Base-by-base conservation (phyloP, 2,329 filamentous ascomycete species). In the Coniochaeta ligniaria region DNA sequence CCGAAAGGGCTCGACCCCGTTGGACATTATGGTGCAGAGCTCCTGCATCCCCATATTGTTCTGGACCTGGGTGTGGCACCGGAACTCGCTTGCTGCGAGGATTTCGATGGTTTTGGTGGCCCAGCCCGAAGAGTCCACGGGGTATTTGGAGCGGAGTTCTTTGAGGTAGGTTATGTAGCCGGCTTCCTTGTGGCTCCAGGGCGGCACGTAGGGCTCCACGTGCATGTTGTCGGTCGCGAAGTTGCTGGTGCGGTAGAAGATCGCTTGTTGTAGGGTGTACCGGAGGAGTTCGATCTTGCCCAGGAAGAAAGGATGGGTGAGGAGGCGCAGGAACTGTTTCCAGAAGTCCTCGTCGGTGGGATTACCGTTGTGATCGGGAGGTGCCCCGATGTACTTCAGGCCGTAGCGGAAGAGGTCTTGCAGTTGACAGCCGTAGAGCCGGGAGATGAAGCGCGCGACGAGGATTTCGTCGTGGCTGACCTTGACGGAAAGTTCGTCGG, bases 401-500 rank as follows among this genome's bases (percentile, higher is more conserved):
- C 59, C 59, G 33, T 60, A 60, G 24, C 59, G 59, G 52, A 60
- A 60, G 22, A 60, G 52, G 52, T 60, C 59, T 20, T 12, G 50
- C 5, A 50, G 36, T 26, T 31, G 36, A 38, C 59, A 60, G 35
- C 26, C 20, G 52, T 57, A 60, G 33, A 60, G 50, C 4, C n/a
- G 26, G 20, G 20, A 8, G 43, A 60, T 28, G 52, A 26, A 28
- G 36, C 36, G 47, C 14, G 17, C 26, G 52, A 36, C 59, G 16
- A 26, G 33, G 59, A 60, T 38, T 50, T 60, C 59, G 50, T 6
- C 26, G 36, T 24, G 20, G 20, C 4, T 4, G 38, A 31, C 17
- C 8, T 36, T 28, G 38, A 60, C 22, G 24, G 35, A 38, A 3
- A 8, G 5, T 26, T 60, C 59, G 52, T 60, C 59, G n/a, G 33